Base-by-base conservation (phyloP, 140 eudicot genomes). In the Oenanthe javanica region DNA sequence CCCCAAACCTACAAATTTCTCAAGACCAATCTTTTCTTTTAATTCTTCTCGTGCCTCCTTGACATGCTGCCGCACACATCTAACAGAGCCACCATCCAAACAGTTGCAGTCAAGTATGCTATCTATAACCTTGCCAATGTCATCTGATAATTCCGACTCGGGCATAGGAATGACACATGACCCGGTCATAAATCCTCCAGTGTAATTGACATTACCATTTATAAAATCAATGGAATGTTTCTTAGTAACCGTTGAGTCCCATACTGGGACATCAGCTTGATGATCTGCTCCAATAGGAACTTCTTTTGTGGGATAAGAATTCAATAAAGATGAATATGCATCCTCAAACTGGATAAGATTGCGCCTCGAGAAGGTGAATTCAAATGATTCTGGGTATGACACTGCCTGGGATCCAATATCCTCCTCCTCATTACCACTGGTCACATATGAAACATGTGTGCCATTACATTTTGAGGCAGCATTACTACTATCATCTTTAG, bases 31-130 rank as follows among this genome's bases (percentile, higher is more conserved):
- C 70, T 86, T 80, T 70, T 71, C 84, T 76, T 80, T 86, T n/a
- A 89, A 70, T 16, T 86, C 83, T 38, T 87, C 84, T 61, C 96
- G 83, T 7, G 92, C 95, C 86, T 87, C 97, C 57, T 49, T 84
- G 16, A 91, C 85, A 79, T 93, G 98, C 63, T 89, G 97, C 81
- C 84, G 88, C 55, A 89, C 92, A 64, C 98, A 93, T 88, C 91
- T 84, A 48, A 89, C 78, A 15, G 98, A 93, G 12, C 93, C 98
- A 77, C 75, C 21, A 79, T 91, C 97, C 52, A 66, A 74, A 70
- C 97, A 93, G 23, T 42, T 16, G 75, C 98, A 93, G 40, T 88
- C 89, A 5, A 64, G 38, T 89, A 71, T 83, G 23, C 87, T 86
- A 36, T 40, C 19, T 31, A 83, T 88, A 64, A 55, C 76, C n/a